Percentiles rank a stretch among this genome's conserved stretches.
Evolutionary conservation across 1,139 yeast genomes (phyloP).

Genomic region (Sugiyamaella neomexicana): DNA sequence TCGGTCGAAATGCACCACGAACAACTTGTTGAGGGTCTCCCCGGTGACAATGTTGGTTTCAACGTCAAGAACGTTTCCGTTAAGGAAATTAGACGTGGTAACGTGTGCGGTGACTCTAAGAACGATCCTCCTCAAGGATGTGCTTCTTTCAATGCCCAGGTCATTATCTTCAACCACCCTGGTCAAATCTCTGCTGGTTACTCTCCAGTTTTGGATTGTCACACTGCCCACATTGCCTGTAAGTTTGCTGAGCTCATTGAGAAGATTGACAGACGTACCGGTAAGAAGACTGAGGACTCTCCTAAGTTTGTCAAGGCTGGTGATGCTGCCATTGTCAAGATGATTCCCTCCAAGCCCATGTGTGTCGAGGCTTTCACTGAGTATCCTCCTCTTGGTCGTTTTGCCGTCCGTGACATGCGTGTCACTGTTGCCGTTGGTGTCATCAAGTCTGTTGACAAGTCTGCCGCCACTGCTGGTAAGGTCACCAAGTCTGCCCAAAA

Average conservation of each 20-base stretch:
- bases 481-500: slow-evolving; percentile 99
- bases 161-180: slow-evolving; percentile 88
- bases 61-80: slow-evolving; percentile 93
- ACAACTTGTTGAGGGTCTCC: slow-evolving; percentile 78
- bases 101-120: slow-evolving; percentile 95
- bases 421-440: slow-evolving; percentile 99
- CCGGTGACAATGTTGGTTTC: slow-evolving; percentile 96
- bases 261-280: slow-evolving; percentile 94
- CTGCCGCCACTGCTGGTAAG: slow-evolving; percentile 88
- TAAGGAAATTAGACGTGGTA: slow-evolving; percentile 93
- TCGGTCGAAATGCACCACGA: slow-evolving; percentile 96
- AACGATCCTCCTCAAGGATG: slow-evolving; percentile 87
- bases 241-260: slow-evolving; percentile 79
- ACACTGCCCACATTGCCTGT: slow-evolving; percentile 95
- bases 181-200: slow-evolving; percentile 92
- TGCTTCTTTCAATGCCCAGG: slow-evolving; percentile 86
- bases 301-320: slow-evolving; percentile 92
- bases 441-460: slow-evolving; percentile 96
- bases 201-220: slow-evolving; percentile 93
- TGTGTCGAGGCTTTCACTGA: slow-evolving; percentile 96
- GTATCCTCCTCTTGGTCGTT: slow-evolving; percentile 99
- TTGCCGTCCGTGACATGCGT: slow-evolving; percentile 99
- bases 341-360: slow-evolving; percentile 95
- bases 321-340: slow-evolving; percentile 90
- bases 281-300: slow-evolving; percentile 78